Evolutionary conservation across 2,329 filamentous ascomycete genomes (phyloP), one percentile per base, ranked within the genome.

Genomic region (Fusarium duplospermum): DNA sequence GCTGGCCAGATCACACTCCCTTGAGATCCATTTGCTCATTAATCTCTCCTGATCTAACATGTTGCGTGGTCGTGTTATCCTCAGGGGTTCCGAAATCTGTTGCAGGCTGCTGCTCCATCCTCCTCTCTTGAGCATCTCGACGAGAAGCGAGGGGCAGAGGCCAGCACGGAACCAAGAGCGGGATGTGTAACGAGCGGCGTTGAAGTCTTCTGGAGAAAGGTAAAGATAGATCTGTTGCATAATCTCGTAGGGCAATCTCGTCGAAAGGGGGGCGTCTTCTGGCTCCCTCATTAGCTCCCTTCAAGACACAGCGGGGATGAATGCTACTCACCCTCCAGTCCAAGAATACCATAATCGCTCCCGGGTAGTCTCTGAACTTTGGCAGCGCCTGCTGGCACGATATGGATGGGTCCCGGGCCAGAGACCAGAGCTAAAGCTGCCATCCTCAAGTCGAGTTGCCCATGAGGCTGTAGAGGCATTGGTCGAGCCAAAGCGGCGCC

Each of bases 111-210:
- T 84, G 82, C 83, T 87, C 87, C 89, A 90, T 5, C 89, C 89
- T 40, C 87, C 88, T 67, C 87, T 83, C 73, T 84, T 85, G 52
- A 92, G 77, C 88, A 91, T 91, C 2, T 75, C 76, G 29, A 82
- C 80, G 13, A 92, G 81, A 2, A 93, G 73, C 2, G 76, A 80
- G 47, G 81, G 80, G 59, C 90, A 82, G n/a, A 92, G 79, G 59
- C 89, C 89, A 24, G 86, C 86, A 40, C 86, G 80, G 83, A 91
- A 89, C 91, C 89, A 93, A 38, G 81, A 80, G 54, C 87, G 86
- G 76, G 90, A 93, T 20, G 87, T 87, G 70, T 89, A 87, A 20
- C 91, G 86, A 18, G 90, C 89, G 63, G 88, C 84, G 75, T 93
- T 88, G 78, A 92, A 93, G 73, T 86, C 83, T 11, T 65, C 54